A percentile compares a stretch with the other conserved stretches of the same genome.
Conservation (phyloP, 1,139 yeast genomes). For the Saccharomycopsis phalli region DNA sequence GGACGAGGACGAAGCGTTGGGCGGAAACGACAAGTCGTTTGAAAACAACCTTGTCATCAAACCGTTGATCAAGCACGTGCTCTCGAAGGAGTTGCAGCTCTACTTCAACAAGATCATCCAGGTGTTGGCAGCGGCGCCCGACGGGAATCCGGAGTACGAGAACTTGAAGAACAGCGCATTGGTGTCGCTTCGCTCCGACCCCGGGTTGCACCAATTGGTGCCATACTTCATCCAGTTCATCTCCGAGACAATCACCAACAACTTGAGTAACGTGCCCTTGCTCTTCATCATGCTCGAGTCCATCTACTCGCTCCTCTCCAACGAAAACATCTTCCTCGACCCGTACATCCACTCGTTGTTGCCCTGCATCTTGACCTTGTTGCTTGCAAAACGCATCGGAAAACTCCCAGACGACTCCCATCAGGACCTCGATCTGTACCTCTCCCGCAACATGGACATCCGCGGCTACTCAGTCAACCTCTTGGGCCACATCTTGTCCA, state of each 20-base stretch:
- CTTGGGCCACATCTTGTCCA: conserved; percentile 63
- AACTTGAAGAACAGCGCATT: conserved; percentile 69
- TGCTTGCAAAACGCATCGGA: conserved; percentile 87
- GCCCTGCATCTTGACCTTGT: conserved; percentile 87
- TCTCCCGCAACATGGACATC: conserved; percentile 45
- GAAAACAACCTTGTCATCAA: conserved; percentile 56
- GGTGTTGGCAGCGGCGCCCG: conserved; percentile 43
- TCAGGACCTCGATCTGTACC: conserved; percentile 18
- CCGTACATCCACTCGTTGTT: conserved; percentile 94
- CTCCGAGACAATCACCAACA: conserved; percentile 91
- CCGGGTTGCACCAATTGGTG: conserved; percentile 92
- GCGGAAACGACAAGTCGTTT: conserved; percentile 6
- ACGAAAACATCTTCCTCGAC: conserved; percentile 81
- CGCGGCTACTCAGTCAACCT: conserved; percentile 86
- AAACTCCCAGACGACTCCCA: conserved; percentile 29
- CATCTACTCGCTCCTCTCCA: conserved; percentile 74
- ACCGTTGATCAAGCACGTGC: conserved; percentile 93
- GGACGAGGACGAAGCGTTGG: conserved; percentile 23
- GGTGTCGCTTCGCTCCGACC: conserved; percentile 77
- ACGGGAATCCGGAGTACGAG: conserved; percentile 38
- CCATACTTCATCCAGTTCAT: conserved; percentile 95
- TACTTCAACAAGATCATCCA: conserved; percentile 88
- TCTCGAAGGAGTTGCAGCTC: conserved; percentile 86
- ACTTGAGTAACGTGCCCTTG: conserved; percentile 62
- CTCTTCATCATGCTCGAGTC: conserved; percentile 88